Evolutionary conservation across 2,329 filamentous ascomycete species (phyloP), one percentile per base, ranked within the genome.

Genomic region (Colletotrichum viniferum): DNA sequence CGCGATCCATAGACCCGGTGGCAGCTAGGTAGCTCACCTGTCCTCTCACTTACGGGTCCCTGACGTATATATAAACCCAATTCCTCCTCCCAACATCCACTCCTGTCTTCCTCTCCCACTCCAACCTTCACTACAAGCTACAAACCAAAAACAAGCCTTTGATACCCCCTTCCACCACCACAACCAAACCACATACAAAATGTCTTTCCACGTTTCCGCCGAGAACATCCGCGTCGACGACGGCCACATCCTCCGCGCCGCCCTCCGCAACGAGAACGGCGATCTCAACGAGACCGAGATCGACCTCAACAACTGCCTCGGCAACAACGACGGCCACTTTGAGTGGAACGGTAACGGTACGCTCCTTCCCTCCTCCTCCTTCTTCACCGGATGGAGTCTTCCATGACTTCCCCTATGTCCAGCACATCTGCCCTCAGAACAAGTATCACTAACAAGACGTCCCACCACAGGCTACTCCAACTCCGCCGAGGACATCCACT

Each of bases 131-230:
- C 9, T 9, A 24, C 38, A 16, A 43, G 10, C 60, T 12, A 7
- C 30, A 38, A 56, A 48, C 4, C 52, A 43, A 63, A 60, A 34
- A 34, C 10, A n/a, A 13, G 26, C 14, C 21, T 43, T 32, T 56
- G 30, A 68, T 56, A 61, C 61, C 26, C 71, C 34, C 38, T 21
- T 18, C 26, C 16, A 26, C 52, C 24, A 24, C 26, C 21, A 26
- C 34, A 71, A 56, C 26, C 58, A 30, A 69, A n/a, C 61, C 68
- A 9, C 34, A 68, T 36, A 32, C 18, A 80, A 18, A 55, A 88
- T 88, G 87, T 86, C 84, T 82, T 92, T 92, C 86, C 88, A 91
- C 82, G 74, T 80, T 69, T 85, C 86, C 67, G 86, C 87, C 62
- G 73, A 85, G 61, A 77, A 87, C 77, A 86, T 90, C 79, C 83